A percentile compares a stretch with the other conserved stretches of the same genome.
phyloP scores from a whole-genome alignment of 2,329 filamentous ascomycete genomes.

The Hymenoscyphus albidus region DNA sequence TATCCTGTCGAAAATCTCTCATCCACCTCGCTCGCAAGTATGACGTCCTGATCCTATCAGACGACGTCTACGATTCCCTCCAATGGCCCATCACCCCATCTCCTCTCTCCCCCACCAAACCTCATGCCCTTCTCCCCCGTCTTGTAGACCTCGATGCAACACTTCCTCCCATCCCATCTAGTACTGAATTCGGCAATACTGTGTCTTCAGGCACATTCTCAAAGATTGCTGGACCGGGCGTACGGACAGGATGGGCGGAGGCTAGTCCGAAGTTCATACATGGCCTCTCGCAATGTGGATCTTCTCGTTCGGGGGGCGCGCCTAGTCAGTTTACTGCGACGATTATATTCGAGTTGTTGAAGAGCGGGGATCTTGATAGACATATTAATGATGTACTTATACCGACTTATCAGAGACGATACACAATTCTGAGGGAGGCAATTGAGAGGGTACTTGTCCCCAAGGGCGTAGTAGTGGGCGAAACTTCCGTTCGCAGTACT shows the following conservation, averaged over 20 bases:
- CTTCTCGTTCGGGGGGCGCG: constrained; percentile 54
- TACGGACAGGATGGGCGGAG: constrained; percentile 86
- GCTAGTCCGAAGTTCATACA: constrained; percentile 57
- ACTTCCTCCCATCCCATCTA: constrained; percentile 54
- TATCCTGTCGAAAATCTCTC: constrained; percentile 61
- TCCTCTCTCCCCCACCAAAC: constrained; percentile 11
- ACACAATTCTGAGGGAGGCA: constrained; percentile 52
- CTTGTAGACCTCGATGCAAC: constrained; percentile 74
- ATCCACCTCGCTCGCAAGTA: constrained; percentile 73
- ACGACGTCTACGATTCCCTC: constrained; percentile 93
- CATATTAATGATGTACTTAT: constrained; percentile 43
- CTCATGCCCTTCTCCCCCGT: constrained; percentile 53
- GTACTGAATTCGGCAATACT: constrained; percentile 68
- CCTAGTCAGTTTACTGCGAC: constrained; percentile 53
- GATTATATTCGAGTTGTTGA: constrained; percentile 47
- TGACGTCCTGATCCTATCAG: constrained; percentile 78
- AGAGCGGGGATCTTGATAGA: constrained; percentile 41
- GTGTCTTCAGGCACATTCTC: constrained; percentile 87
- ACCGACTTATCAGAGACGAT: constrained; percentile 45
- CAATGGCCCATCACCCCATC: constrained; percentile 60
- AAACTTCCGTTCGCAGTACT: constrained; percentile 31
- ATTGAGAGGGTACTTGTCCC: constrained; percentile 59
- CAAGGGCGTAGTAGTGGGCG: constrained; percentile 50
- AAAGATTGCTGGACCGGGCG: constrained; percentile 79
- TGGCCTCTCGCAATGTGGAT: constrained; percentile 51